Evolutionary conservation across 441 rosid species (phyloP), one percentile per base, ranked within the genome.

Genomic region (Hypseocharis bilobata): DNA sequence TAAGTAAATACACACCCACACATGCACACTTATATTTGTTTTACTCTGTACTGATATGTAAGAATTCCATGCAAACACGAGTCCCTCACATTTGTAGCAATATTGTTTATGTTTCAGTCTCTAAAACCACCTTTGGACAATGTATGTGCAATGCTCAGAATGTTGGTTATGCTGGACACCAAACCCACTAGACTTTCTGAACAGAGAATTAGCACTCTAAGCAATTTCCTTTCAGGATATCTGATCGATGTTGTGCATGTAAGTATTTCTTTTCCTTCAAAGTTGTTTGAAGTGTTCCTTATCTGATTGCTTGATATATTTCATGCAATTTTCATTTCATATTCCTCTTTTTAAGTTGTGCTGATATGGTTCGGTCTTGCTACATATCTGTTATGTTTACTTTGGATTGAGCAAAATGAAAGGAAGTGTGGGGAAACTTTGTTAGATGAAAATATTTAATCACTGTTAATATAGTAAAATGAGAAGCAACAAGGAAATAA

Each of bases 101-200:
- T 26, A 3, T 38, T 8, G 14, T 63, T 62, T 64, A 68, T 76
- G 23, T 76, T 72, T 34, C 82, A 88, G 97, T 72, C 66, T 45
- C 68, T 69, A 60, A 78, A 75, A 72, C 93, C 76, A 64, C 74
- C 75, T 44, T 54, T 87, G 16, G 92, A 82, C 59, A 90, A 90
- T 72, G 82, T 81, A 6, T 83, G 88, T 80, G 90, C 89, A 59
- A 71, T 91, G 83, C 89, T 91, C 64, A 81, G 89, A 74, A 70
- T 91, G 69, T 86, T 93, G 40, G 63, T 74, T 40, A 64, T 3
- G 2, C 77, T 93, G 71, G 97, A 90, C 72, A 75, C 89, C 55
- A 77, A 73, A 70, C 98, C 97, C 64, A 82, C 95, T 3, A 84
- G 62, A 64, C 86, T 93, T 64, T 85, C 89, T 66, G 87, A 88